phyloP scores from a whole-genome alignment of 2,329 filamentous ascomycete species.

The Rhynchosporium secalis region DNA sequence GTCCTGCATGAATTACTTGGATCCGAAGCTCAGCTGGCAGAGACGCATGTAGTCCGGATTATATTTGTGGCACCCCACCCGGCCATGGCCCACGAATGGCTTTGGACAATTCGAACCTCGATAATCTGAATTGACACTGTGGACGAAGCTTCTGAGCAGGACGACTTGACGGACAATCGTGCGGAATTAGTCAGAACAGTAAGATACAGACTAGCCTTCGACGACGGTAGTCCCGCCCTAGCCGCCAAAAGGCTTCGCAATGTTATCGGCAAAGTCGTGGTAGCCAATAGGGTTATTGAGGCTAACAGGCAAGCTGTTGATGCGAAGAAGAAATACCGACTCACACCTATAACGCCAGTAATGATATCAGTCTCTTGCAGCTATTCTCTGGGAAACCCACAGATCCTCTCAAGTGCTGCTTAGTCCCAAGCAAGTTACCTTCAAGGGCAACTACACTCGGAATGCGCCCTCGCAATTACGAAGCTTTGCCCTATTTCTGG shows the following conservation, averaged over 20 bases:
- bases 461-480: background rate
- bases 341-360: background rate
- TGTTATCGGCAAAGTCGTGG: background rate
- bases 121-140: background rate
- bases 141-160: background rate
- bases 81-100: background rate
- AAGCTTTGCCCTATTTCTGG: slow-evolving; percentile 14
- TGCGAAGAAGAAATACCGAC: background rate
- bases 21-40: background rate
- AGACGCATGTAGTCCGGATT: background rate
- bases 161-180: background rate
- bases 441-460: background rate
- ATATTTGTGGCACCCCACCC: background rate
- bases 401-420: background rate
- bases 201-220: background rate
- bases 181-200: background rate
- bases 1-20: background rate
- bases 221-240: background rate
- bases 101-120: background rate
- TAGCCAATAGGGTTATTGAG: too few relatives aligned
- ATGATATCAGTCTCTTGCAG: background rate
- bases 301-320: too few relatives aligned
- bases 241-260: background rate
- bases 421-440: background rate
- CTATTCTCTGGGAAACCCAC: background rate